Percentiles rank a stretch among this genome's conserved stretches.
These are phyloP conservation scores for Phyllosticta paracitricarpa DNA, from an alignment of 2,329 filamentous ascomycete genomes.

Conservation along the genomic window DNA sequence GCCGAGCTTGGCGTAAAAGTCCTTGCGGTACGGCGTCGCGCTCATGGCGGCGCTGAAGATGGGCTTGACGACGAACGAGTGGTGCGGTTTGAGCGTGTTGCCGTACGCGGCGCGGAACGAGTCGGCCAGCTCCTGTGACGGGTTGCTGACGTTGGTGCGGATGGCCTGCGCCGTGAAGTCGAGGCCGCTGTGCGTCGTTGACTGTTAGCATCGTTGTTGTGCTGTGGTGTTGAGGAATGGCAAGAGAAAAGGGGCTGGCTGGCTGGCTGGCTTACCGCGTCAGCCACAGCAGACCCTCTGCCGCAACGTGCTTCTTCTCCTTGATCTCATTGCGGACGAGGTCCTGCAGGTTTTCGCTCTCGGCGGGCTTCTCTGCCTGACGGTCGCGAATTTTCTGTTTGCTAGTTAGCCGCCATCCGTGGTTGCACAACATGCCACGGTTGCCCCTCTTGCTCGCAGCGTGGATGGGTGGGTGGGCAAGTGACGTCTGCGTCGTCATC, in stretches of 20 bases:
- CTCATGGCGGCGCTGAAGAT: slow-evolving; percentile 90
- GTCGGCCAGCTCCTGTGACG: slow-evolving; percentile 63
- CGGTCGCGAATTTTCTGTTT: slow-evolving; percentile 78
- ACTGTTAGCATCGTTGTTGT: not conserved
- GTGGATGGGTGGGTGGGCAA: not conserved
- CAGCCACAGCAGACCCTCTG: slow-evolving; percentile 87
- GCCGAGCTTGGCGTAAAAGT: slow-evolving; percentile 86
- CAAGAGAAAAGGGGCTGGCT: not conserved
- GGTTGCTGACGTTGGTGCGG: slow-evolving; percentile 60
- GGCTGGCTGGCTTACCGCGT: slow-evolving; percentile 52
- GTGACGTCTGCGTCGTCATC: not conserved
- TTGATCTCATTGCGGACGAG: slow-evolving; percentile 82
- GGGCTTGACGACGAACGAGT: slow-evolving; percentile 81
- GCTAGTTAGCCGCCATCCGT: not conserved
- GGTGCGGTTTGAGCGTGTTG: slow-evolving; percentile 81
- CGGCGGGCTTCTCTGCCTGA: slow-evolving; percentile 63
- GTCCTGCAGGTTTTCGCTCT: slow-evolving; percentile 76
- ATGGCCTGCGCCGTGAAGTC: slow-evolving; percentile 88
- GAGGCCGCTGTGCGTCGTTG: slow-evolving; percentile 54
- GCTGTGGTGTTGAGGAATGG: not conserved
- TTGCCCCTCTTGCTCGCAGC: not conserved
- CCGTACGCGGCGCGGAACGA: slow-evolving; percentile 84
- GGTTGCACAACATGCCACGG: not conserved
- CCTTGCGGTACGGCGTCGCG: slow-evolving; percentile 83
- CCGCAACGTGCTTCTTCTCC: slow-evolving; percentile 76